Conservation (phyloP, 805 yeast species). For the Schwanniomyces pseudopolymorphus region DNA sequence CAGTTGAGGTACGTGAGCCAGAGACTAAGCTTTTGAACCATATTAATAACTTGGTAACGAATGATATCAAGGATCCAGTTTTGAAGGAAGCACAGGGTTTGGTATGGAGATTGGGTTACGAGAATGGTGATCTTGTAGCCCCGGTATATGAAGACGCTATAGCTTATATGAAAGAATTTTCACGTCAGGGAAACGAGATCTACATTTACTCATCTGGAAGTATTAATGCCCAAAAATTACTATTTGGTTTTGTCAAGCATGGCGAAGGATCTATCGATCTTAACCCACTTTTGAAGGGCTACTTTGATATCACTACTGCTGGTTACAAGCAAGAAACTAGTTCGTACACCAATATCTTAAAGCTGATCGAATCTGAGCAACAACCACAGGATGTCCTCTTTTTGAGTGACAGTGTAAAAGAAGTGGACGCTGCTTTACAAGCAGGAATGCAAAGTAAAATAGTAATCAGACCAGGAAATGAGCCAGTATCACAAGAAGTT, state of each 20-base stretch:
- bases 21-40: conserved; percentile 40
- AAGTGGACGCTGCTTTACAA: conserved; percentile 69
- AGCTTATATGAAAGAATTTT: conserved; percentile 42
- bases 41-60: conserved; percentile 54
- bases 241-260: conserved; percentile 61
- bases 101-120: conserved; percentile 81
- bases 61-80: conserved; percentile 74
- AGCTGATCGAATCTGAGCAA: conserved; percentile 34
- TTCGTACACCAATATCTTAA: conserved; percentile 60
- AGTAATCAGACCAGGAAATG: conserved; percentile 78
- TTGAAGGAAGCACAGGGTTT: conserved; percentile 80
- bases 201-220: conserved; percentile 90
- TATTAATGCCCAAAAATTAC: conserved; percentile 77
- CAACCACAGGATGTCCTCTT: conserved; percentile 49
- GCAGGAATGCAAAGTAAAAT: conserved; percentile 61
- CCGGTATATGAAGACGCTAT: conserved; percentile 79
- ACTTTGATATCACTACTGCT: conserved; percentile 82
- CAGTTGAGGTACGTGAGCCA: conserved; percentile 27
- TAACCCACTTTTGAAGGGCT: conserved; percentile 55
- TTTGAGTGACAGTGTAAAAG: conserved; percentile 77
- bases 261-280: conserved; percentile 45
- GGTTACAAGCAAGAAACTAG: conserved; percentile 62
- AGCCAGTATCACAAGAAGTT: conserved; percentile 42
- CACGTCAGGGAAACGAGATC: conserved; percentile 37
- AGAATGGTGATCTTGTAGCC: conserved; percentile 69